Evolutionary conservation across 495 filamentous ascomycete species (phyloP), one percentile per base, ranked within the genome.

Genomic region (Podospora pseudopauciseta): DNA sequence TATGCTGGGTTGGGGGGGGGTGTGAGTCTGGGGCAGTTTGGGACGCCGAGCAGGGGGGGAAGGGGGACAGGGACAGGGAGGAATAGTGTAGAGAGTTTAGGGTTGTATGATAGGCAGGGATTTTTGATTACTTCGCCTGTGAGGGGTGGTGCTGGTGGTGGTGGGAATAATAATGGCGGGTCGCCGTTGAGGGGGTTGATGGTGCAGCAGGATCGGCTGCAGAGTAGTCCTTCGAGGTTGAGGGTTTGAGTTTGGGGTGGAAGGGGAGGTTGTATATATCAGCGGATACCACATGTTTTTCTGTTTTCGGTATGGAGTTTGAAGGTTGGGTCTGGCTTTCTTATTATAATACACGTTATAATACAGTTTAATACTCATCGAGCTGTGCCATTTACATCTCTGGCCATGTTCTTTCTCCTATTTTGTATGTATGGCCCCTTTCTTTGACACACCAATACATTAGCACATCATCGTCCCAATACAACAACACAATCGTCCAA

Each of bases 51-150:
- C 0, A 18, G 57, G 30, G 16, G 16, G 1, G 23, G 11, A 5
- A 64, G 27, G 15, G 60, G 61, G 15, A 64, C 19, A 9, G 60
- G 32, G 7, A 34, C 64, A 19, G 56, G 61, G 15, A 67, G 30
- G 53, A 30, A 4, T 34, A 70, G 59, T 7, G 20, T 72, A 16
- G 72, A 74, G 19, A 72, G 68, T 44, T 18, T 70, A 20, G 64
- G 70, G 2, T 53, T 72, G 57, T 74, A 74, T 60, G 72, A 74
- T 27, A 54, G 60, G 32, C 65, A 74, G 18, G 72, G 72, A 0
- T 74, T 74, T 16, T 53, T 74, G 64, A 72, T 74, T 62, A 56
- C 23, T 16, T 70, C 65, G 65, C 68, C 65, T 26, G 63, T 60
- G 7, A 59, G 63, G 62, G 23, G 16, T 23, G 32, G n/a, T 19